Evolutionary conservation across 2,329 filamentous ascomycete genomes (phyloP).

Genomic region (Phialemonium atrogriseum): DNA sequence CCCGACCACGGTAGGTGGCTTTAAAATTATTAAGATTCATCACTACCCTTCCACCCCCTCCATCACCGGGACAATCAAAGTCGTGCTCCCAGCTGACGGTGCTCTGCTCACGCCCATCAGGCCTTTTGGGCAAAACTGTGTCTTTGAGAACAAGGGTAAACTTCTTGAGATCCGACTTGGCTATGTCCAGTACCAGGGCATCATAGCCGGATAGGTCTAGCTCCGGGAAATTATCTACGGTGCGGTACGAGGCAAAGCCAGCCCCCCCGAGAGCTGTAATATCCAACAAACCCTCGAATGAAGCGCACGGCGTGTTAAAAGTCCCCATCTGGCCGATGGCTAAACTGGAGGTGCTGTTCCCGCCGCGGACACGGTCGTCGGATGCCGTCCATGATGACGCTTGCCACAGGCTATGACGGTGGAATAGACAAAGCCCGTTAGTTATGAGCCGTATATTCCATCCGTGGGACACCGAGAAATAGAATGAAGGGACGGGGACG

Average conservation of each 20-base stretch:
- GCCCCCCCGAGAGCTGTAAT: conserved; percentile 69
- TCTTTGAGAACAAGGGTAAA: conserved; percentile 75
- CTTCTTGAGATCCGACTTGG: conserved; percentile 52
- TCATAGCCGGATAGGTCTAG: conserved; percentile 24
- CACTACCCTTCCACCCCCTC: conserved; percentile 32
- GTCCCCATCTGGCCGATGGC: conserved; percentile 15
- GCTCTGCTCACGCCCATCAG: conserved; percentile 62
- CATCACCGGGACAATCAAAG: conserved; percentile 32
- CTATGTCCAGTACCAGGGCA: conserved; percentile 52
- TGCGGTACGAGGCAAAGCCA: conserved; percentile 74
- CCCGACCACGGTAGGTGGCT: conserved; percentile 64
- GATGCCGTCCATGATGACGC: conserved; percentile 50
- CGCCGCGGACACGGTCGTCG: conserved; percentile 72
- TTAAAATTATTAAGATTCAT: conserved; percentile 58
- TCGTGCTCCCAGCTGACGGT: conserved; percentile 68
- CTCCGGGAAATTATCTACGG: conserved; percentile 24
- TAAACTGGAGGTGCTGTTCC: conserved; percentile 52
- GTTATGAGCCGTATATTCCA: too few species aligned
- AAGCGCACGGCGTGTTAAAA: conserved; percentile 30
- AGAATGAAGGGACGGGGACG: too few species aligned
- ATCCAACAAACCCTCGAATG: conserved; percentile 64
- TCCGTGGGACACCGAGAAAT: too few species aligned
- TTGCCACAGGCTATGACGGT: too few species aligned
- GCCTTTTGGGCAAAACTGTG: conserved; percentile 44
- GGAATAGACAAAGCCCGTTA: too few species aligned